Percentiles rank a stretch among this genome's conserved stretches.
These are phyloP conservation scores for Rauvolfia tetraphylla DNA, from an alignment of 257 asterid species.

Conservation along the genomic window DNA sequence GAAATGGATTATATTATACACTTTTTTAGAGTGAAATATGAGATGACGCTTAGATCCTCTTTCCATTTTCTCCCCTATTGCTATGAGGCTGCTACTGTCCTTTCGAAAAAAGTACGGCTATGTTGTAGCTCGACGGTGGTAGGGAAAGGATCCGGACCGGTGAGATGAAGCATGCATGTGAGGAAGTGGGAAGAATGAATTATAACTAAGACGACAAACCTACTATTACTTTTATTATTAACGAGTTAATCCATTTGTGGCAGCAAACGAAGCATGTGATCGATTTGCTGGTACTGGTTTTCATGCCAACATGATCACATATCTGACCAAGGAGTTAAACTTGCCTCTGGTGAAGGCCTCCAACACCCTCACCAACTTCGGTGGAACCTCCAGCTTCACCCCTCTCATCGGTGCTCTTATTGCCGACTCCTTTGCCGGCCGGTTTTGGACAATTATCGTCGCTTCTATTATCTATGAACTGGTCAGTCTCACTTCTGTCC, in stretches of 20 bases:
- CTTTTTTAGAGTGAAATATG: too few relatives aligned
- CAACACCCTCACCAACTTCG: constrained; percentile 60
- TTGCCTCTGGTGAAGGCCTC: constrained; percentile 84
- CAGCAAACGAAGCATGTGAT: constrained; percentile 83
- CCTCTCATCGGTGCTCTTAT: constrained; percentile 70
- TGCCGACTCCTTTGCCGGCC: constrained; percentile 69
- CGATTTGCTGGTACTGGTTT: constrained; percentile 70
- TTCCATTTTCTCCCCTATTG: too few relatives aligned
- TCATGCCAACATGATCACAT: constrained; percentile 78
- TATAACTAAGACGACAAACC: too few relatives aligned
- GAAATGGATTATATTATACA: too few relatives aligned
- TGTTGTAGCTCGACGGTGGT: too few relatives aligned
- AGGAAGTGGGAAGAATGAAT: too few relatives aligned
- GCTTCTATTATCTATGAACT: constrained; percentile 59
- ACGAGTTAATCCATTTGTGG: background rate
- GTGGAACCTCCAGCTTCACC: constrained; percentile 66
- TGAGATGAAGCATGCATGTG: too few relatives aligned
- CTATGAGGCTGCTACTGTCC: too few relatives aligned
- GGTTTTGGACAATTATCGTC: constrained; percentile 66
- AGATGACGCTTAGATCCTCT: too few relatives aligned
- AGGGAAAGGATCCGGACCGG: too few relatives aligned
- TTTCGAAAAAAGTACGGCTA: too few relatives aligned
- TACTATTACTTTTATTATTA: too few relatives aligned
- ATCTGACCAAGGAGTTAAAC: constrained; percentile 63
- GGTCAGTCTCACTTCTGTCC: constrained; percentile 29